Evolutionary conservation across 352 stramenopile species (phyloP), one percentile per base, ranked within the genome.

Genomic region (Globisporangium apiculatum): DNA sequence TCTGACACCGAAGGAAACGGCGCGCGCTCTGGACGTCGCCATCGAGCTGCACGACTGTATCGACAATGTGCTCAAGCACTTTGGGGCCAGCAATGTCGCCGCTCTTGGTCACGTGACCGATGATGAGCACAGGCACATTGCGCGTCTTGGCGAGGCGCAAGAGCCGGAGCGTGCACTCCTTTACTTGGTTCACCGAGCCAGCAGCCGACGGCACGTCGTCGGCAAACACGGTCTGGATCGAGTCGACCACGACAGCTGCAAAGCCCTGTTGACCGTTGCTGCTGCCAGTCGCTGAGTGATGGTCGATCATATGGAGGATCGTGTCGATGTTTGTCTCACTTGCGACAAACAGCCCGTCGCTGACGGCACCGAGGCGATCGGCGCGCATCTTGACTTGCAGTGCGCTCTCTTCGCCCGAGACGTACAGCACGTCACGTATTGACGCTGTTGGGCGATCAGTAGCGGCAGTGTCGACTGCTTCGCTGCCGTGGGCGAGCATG

Each of bases 31-130:
- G 73, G 8, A 78, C 67, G n/a, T 96, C 88, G 14, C 91, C 92
- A 58, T 99, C 95, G 11, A 99, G 73, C 61, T 98, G 96, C 15
- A 99, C 71, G 15, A 99, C 95, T 3, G 91, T 97, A 75, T 99
- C 96, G 1, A 99, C 85, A 52, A 95, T 95, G 51, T 95, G 85
- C 56, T 95, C 85, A 5, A 95, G 64, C 52, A 95, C 83, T 60
- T 96, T 95, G 3, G 96, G 96, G 11, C 96, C 96, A 10, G 96
- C 96, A 12, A 99, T 97, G 62, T 98, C 91, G 41, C 96, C 96
- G 63, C 73, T 91, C 73, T 99, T 99, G 17, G 95, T 99, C 9
- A 99, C 94, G 68, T 99, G 96, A 15, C 96, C 96, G 24, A 99
- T 93, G 8, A 98, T 57, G 5, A 99, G 73, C 36, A 99, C 94